These are phyloP conservation scores for Tribonema minus DNA, from an alignment of 108 stramenopile species.

Conservation along the genomic window DNA sequence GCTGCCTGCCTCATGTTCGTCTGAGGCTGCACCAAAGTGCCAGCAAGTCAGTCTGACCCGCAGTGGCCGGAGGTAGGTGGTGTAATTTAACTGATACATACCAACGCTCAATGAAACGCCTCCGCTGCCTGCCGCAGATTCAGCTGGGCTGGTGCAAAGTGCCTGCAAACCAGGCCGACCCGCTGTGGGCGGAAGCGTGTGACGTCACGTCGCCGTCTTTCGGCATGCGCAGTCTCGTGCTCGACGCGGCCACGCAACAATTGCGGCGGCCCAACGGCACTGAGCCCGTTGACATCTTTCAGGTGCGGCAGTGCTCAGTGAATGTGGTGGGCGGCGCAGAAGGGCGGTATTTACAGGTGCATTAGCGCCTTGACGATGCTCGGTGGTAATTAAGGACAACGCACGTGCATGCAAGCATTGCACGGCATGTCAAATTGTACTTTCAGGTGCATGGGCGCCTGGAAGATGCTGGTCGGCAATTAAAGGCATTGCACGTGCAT, in stretches of 20 bases:
- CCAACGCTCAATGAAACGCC: too few species aligned
- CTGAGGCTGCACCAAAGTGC: too few species aligned
- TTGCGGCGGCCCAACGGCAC: neutral
- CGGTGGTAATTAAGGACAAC: too few species aligned
- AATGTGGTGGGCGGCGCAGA: neutral
- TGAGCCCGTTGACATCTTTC: neutral
- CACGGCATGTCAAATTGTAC: neutral
- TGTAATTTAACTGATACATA: too few species aligned
- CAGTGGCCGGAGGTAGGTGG: too few species aligned
- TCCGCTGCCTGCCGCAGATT: too few species aligned
- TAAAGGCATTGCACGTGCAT: too few species aligned
- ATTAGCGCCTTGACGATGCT: neutral
- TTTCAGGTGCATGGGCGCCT: neutral
- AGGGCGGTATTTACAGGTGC: neutral
- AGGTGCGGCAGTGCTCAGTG: neutral
- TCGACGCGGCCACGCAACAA: neutral
- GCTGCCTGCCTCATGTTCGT: too few species aligned
- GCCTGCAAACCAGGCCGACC: neutral
- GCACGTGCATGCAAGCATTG: neutral
- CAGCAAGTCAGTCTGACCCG: too few species aligned
- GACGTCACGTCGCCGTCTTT: neutral
- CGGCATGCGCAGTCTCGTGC: neutral
- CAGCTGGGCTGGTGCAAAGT: neutral
- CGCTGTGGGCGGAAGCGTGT: neutral
- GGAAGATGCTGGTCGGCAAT: too few species aligned